These are phyloP conservation scores for Garcia nutans DNA, from an alignment of 345 rosid species.

Conservation along the genomic window DNA sequence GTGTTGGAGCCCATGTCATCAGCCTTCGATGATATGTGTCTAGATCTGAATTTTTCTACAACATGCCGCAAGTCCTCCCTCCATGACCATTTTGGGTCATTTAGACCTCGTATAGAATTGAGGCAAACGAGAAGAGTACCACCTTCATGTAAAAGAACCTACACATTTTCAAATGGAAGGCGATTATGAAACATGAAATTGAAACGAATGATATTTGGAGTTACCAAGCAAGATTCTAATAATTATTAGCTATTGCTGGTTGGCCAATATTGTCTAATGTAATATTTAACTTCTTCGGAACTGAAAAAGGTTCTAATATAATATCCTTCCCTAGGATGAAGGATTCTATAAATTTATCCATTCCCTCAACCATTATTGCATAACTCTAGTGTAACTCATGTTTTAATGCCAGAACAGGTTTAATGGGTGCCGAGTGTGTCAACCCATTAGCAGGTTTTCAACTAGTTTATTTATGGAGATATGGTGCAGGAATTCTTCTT, in stretches of 20 bases:
- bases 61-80: constrained; percentile 51
- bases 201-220: background rate
- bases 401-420: background rate
- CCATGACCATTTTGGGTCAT: constrained; percentile 88
- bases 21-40: constrained; percentile 16
- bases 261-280: no score
- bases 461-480: background rate
- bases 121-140: constrained; percentile 92
- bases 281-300: no score
- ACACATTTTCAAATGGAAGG: constrained; percentile 18
- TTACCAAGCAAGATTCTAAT: no score
- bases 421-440: background rate
- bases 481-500: background rate
- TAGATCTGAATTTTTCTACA: constrained; percentile 37
- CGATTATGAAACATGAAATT: background rate
- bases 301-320: no score
- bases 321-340: no score
- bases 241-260: no score
- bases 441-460: background rate
- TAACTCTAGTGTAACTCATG: background rate
- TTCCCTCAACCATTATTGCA: no score
- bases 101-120: constrained; percentile 75
- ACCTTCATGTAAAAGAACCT: constrained; percentile 94
- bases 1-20: constrained; percentile 27
- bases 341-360: no score